phyloP scores from a whole-genome alignment of 805 yeast species.

The Wickerhamomyces bovis region DNA sequence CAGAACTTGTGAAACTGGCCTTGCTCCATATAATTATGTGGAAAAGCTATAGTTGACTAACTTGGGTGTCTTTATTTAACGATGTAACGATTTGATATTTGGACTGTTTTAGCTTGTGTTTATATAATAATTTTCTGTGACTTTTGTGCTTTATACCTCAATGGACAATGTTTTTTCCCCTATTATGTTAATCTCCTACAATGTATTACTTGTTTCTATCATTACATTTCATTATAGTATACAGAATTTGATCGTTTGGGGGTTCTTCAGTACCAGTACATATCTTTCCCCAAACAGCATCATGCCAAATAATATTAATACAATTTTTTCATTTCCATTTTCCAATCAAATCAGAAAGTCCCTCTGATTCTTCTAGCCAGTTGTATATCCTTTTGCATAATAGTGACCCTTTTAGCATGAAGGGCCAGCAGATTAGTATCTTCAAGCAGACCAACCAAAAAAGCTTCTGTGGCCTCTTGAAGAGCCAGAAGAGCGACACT shows the following conservation, averaged over 20 bases:
- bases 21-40: conserved; percentile 59
- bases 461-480: conserved; percentile 81
- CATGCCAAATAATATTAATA: background rate
- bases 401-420: conserved; percentile 79
- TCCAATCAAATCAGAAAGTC: conserved; percentile 10
- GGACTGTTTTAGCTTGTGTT: background rate
- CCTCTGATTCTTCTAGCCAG: conserved; percentile 76
- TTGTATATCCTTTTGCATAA: conserved; percentile 79
- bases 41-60: conserved; percentile 12
- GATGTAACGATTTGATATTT: conserved; percentile 2
- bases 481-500: conserved; percentile 69
- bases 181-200: background rate
- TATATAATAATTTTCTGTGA: background rate
- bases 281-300: background rate
- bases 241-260: background rate
- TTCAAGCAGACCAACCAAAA: conserved; percentile 62
- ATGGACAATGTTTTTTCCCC: background rate
- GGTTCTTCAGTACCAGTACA: background rate
- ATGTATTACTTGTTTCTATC: background rate
- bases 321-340: background rate
- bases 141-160: background rate
- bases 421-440: conserved; percentile 74
- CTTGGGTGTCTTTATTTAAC: background rate
- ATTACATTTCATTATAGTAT: background rate
- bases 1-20: conserved; percentile 35